Conservation (phyloP, 1,284 basidiomycete genomes). For the Irpex sp. region DNA sequence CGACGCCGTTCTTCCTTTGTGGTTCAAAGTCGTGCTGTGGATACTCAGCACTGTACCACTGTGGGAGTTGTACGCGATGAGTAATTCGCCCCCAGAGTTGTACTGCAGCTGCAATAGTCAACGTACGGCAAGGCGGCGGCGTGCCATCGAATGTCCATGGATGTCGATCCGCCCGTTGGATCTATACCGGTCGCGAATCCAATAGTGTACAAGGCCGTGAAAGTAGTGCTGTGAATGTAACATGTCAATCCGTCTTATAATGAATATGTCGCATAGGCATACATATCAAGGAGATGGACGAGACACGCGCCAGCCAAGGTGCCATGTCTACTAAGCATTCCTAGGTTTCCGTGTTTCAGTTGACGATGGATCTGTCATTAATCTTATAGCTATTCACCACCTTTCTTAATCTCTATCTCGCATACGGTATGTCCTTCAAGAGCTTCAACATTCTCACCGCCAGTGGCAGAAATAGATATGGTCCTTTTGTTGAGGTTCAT, state of each 20-base stretch:
- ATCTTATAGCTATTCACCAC: constrained; percentile 12
- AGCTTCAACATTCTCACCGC: constrained; percentile 1
- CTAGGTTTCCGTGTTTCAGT: constrained; percentile 12
- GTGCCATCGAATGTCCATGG: constrained; percentile 25
- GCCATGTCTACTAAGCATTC: constrained; percentile 26
- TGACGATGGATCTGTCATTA: background rate
- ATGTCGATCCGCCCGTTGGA: constrained; percentile 21
- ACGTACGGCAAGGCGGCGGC: constrained; percentile 21
- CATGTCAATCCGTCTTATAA: background rate
- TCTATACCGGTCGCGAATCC: constrained; percentile 18
- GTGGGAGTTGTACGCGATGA: background rate
- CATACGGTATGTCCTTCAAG: constrained; percentile 22
- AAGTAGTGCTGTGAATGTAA: constrained; percentile 17
- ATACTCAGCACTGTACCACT: constrained; percentile 23
- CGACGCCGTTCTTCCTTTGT: constrained; percentile 16
- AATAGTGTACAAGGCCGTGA: constrained; percentile 20
- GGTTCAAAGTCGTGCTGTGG: constrained; percentile 21
- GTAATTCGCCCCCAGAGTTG: background rate
- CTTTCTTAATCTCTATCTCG: constrained; percentile 23
- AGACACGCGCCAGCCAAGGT: constrained; percentile 22
- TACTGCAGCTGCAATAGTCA: background rate
- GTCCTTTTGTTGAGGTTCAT: constrained; percentile 13
- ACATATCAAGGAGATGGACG: constrained; percentile 25
- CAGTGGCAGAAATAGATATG: background rate
- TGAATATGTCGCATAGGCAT: constrained; percentile 7